Evolutionary conservation across 176 grass and related monocot species (phyloP), one percentile per base, ranked within the genome.

Genomic region (Rhynchospora breviuscula): DNA sequence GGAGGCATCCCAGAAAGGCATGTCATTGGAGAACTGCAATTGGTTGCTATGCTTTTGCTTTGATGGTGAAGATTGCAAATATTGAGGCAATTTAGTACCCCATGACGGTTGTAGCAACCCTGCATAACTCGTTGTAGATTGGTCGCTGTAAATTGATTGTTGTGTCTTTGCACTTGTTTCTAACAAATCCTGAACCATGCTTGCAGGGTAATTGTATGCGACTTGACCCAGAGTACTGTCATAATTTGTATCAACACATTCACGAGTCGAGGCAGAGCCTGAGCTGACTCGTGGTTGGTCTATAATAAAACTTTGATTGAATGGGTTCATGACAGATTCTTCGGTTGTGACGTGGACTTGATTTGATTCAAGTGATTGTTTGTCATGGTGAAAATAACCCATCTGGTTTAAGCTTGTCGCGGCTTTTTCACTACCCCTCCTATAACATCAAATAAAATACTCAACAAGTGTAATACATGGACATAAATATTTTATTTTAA

Each of bases 21-120:
- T 52, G n/a, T 85, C 65, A 53, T 78, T 89, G 44, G 59, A 75
- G 67, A 89, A 85, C n/a, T 85, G 87, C 77, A 89, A 47, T 64
- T 73, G 87, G 61, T 85, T 85, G 26, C 67, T 46, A 18, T 33
- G 66, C 59, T 85, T 84, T 52, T 89, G 83, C 66, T 89, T 85
- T 22, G 43, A 78, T 40, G 63, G 63, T 35, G 87, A 72, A 48
- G 82, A 81, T 31, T 80, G 59, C 26, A 85, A 78, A 18, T 83
- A 40, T 45, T 83, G 85, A 70, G 85, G 79, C 14, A 87, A 74
- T 83, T 87, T 87, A 1, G 26, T 1, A 67, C 19, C 14, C 87
- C 87, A 85, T 63, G 87, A 88, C 2, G 49, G 63, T 80, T 81
- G 87, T 49, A 80, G 29, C 53, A 80, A 61, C 82, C 85, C 78